Evolutionary conservation across 768 basidiomycete species (phyloP), one percentile per base, ranked within the genome.

Genomic region (Leccinum disarticulatum): DNA sequence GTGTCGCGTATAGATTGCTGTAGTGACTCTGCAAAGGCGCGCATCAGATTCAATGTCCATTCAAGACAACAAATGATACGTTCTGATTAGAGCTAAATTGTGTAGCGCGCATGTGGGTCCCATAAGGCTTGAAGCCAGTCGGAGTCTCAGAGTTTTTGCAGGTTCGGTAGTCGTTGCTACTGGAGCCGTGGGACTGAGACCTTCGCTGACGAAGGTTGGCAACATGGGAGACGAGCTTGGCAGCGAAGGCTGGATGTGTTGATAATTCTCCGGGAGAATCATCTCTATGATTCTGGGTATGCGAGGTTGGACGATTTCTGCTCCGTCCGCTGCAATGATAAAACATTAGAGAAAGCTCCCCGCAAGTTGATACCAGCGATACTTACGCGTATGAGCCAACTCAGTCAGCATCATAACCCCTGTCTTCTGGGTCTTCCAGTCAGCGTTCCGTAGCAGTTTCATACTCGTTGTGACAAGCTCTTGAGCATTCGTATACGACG

Each of bases 81-180:
- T 55, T 13, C 68, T 14, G 22, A 59, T 53, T 38, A 60, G 65
- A 8, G 65, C 67, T 25, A 70, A 54, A 11, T 58, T 61, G 6
- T 61, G 63, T 35, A 70, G 28, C 8, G 69, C 69, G 30, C 61
- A 70, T 15, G 69, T 58, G 3, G 69, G 65, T 30, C 69, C 69
- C 58, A 70, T 11, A 63, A 70, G 61, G 60, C 61, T 55, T 8
- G 69, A 66, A 55, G 62, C 50, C 36, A 59, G 55, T 33, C 15
- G 38, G 38, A 17, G 38, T 17, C 8, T 41, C 57, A 7, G 56
- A 25, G 2, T 38, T 51, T n/a, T 8, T 1, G 33, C 53, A 27
- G 9, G 25, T 28, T 27, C 38, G 25, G n/a, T 10, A 6, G 11
- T n/a, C 11, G n/a, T n/a, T 8, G 17, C 17, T 14, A 17, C 15